These are phyloP conservation scores for Lasiodiplodia sp. DNA, from an alignment of 2,329 filamentous ascomycete species.

Conservation along the genomic window DNA sequence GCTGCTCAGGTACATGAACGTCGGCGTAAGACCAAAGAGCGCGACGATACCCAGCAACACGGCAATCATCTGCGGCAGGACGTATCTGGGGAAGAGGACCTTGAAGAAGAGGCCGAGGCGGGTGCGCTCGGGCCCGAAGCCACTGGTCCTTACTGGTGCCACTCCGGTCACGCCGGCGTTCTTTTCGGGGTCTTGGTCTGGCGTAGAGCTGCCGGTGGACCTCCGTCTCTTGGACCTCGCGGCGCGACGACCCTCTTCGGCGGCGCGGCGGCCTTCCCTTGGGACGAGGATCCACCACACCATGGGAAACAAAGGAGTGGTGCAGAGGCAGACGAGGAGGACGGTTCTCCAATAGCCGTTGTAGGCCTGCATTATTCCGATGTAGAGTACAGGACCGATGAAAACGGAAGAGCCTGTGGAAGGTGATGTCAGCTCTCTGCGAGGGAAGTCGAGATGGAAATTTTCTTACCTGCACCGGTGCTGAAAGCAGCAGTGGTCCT, in stretches of 20 bases:
- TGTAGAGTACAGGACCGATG: background rate
- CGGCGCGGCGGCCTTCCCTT: background rate
- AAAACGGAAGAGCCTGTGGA: constrained; percentile 5
- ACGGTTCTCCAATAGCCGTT: constrained; percentile 1
- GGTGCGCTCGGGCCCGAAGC: constrained; percentile 14
- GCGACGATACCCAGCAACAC: constrained; percentile 3
- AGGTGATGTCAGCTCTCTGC: background rate
- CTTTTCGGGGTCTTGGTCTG: background rate
- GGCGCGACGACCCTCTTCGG: background rate
- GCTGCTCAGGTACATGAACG: constrained; percentile 5
- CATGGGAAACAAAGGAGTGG: background rate
- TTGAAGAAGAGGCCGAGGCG: constrained; percentile 2
- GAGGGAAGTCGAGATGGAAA: background rate
- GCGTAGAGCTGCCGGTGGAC: background rate
- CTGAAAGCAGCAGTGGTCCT: background rate
- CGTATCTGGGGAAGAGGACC: constrained; percentile 1
- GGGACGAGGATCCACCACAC: background rate
- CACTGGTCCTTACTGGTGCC: background rate
- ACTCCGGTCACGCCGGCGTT: background rate
- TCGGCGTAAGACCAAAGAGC: background rate
- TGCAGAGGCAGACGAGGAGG: constrained; percentile 11
- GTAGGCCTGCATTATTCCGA: constrained; percentile 9
- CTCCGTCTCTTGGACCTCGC: background rate
- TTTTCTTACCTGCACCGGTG: constrained; percentile 6
- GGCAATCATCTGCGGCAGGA: background rate